phyloP scores from a whole-genome alignment of 176 grass and related monocot genomes.

The Oryza glumipatula region DNA sequence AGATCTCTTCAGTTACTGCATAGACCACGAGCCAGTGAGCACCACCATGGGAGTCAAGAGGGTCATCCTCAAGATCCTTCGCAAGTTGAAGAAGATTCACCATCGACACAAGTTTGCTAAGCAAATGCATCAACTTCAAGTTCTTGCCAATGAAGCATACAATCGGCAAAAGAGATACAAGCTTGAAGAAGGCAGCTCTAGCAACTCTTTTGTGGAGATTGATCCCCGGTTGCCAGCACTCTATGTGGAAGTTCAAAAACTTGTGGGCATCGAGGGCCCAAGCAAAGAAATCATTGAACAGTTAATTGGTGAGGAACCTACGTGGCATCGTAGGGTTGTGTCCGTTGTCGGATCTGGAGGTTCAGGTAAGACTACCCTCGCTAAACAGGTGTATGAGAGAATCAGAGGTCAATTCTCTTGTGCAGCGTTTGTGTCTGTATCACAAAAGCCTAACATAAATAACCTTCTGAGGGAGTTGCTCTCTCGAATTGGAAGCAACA shows the following conservation, averaged over 20 bases:
- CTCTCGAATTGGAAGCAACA: no score
- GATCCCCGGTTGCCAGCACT: neutral
- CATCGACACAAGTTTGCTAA: no score
- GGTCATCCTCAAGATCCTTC: no score
- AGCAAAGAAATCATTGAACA: neutral
- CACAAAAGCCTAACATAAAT: neutral
- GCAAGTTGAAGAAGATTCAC: no score
- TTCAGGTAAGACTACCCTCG: neutral
- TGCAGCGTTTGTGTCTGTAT: neutral
- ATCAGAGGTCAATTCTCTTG: neutral
- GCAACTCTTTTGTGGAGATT: neutral
- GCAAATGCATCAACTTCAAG: no score
- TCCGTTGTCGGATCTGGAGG: neutral
- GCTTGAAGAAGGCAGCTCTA: neutral
- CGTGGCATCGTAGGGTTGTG: neutral
- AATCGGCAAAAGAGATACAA: neutral
- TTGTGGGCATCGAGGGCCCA: neutral
- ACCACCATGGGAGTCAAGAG: no score
- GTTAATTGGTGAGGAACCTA: neutral
- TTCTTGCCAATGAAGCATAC: neutral
- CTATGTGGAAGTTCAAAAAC: neutral
- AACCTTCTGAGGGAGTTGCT: neutral
- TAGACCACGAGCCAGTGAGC: no score
- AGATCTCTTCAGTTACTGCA: neutral
- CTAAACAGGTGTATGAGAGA: neutral